Evolutionary conservation across 495 filamentous ascomycete genomes (phyloP), one percentile per base, ranked within the genome.

Genomic region (Ascodesmis nigricans): DNA sequence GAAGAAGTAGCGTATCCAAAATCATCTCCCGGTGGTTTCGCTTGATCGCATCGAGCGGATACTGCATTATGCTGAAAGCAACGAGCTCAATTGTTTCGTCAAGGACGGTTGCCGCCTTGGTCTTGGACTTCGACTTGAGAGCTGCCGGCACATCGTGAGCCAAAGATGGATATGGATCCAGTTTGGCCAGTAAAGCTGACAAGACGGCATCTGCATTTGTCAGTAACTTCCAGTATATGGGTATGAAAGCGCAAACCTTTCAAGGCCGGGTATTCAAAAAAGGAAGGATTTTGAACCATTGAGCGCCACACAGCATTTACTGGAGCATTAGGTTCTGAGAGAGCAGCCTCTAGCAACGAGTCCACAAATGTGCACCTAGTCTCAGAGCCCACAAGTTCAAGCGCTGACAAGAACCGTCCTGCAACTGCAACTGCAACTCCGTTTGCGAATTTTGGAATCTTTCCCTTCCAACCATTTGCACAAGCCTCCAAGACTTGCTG

Each of bases 31-130:
- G 31, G 6, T 34, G 10, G 21, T 22, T 15, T 20, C 47, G 35
- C 17, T 39, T 50, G 7, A 50, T 32, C 11, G 38, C 38, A 15
- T 50, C 46, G 1, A 39, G 27, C 0, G 47, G 47, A 31, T 39
- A 50, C 17, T 36, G 29, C 18, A 34, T 6, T 4, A 50, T 39
- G 13, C 41, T 46, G 25, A 40, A 34, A 10, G 49, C 9, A 5
- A 49, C 7, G 32, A 50, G 42, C 16, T 30, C 16, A n/a, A n/a
- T n/a, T n/a, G n/a, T n/a, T n/a, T n/a, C n/a, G n/a, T n/a, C n/a
- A n/a, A n/a, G n/a, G n/a, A n/a, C n/a, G n/a, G n/a, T n/a, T n/a
- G n/a, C n/a, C n/a, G n/a, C n/a, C n/a, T n/a, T n/a, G n/a, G n/a
- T n/a, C n/a, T n/a, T n/a, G n/a, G n/a, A n/a, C n/a, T n/a, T n/a